Evolutionary conservation across 2,329 filamentous ascomycete species (phyloP).

Genomic region (Sphaerulina musiva): DNA sequence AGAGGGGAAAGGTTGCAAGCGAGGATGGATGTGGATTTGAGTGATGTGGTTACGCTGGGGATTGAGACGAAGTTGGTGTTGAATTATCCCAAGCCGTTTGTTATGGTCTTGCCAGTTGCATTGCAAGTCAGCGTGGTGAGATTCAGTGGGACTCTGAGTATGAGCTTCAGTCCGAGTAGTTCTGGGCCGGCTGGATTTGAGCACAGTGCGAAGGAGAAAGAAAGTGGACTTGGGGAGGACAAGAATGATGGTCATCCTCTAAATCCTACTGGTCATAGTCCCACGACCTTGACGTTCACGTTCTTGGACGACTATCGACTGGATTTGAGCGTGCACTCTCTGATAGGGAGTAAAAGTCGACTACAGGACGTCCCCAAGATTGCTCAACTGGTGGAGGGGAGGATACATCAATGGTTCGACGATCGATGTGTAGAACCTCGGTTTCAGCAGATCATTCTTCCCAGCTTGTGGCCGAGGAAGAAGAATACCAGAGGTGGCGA

Average conservation of each 20-base stretch:
- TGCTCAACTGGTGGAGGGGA: conserved; percentile 71
- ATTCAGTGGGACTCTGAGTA: conserved; percentile 88
- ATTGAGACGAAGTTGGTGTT: conserved; percentile 89
- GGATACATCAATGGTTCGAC: conserved; percentile 81
- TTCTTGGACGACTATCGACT: conserved; percentile 85
- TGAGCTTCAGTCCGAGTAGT: conserved; percentile 75
- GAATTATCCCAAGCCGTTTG: conserved; percentile 86
- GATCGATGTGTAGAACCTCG: conserved; percentile 78
- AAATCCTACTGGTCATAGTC: conserved; percentile 39
- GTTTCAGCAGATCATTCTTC: conserved; percentile 79
- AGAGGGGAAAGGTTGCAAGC: conserved; percentile 75
- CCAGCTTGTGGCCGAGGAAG: conserved; percentile 76
- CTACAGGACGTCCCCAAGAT: conserved; percentile 85
- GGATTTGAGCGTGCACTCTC: conserved; percentile 72
- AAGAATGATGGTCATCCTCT: conserved; percentile 32
- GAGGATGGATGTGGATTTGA: conserved; percentile 92
- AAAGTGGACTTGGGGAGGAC: conserved; percentile 5
- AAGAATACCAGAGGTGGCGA: conserved; percentile 72
- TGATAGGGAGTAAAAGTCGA: conserved; percentile 71
- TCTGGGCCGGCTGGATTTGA: conserved; percentile 27
- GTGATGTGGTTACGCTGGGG: conserved; percentile 89
- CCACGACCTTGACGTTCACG: conserved; percentile 85
- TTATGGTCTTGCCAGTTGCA: conserved; percentile 85
- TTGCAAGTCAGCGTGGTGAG: conserved; percentile 85
- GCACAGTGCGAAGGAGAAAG: conserved; percentile 23